Evolutionary conservation across 2,329 filamentous ascomycete genomes (phyloP).

Genomic region (Fusarium concolor): DNA sequence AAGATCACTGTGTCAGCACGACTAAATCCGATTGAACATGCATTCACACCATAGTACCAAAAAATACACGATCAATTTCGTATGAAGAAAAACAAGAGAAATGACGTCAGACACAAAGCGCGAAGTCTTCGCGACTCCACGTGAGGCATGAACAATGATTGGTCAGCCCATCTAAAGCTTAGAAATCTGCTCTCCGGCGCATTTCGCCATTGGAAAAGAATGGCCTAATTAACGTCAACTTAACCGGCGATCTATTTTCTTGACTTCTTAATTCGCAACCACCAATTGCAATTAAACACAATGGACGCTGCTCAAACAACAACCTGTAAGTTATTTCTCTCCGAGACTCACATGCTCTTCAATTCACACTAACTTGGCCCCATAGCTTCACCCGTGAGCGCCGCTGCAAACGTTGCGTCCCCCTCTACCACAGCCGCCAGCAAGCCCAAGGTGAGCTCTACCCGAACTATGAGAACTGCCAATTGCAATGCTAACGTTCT

Average conservation of each 20-base stretch:
- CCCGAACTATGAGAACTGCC: constrained; percentile 12
- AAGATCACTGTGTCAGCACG: background rate
- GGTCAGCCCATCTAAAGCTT: constrained; percentile 45
- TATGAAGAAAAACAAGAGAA: constrained; percentile 1
- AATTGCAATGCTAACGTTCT: constrained; percentile 21
- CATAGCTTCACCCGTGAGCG: constrained; percentile 39
- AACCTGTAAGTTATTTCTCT: constrained; percentile 39
- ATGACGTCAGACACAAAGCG: constrained; percentile 45
- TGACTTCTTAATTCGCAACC: constrained; percentile 36
- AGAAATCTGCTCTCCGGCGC: constrained; percentile 45
- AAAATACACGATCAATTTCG: background rate
- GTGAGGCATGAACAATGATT: constrained; percentile 47
- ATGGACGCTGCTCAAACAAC: constrained; percentile 50
- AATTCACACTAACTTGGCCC: constrained; percentile 11
- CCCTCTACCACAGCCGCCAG: constrained; percentile 45
- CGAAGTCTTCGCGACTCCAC: constrained; percentile 44
- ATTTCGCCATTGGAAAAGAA: constrained; percentile 44
- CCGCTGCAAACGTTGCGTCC: constrained; percentile 47
- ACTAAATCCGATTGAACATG: background rate
- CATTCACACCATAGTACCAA: background rate
- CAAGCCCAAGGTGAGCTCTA: constrained; percentile 58
- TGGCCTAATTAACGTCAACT: constrained; percentile 26
- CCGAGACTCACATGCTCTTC: background rate
- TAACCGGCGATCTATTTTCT: constrained; percentile 20
- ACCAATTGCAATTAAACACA: constrained; percentile 29